phyloP scores from a whole-genome alignment of 2,329 filamentous ascomycete species.

The Fusarium globosum region DNA sequence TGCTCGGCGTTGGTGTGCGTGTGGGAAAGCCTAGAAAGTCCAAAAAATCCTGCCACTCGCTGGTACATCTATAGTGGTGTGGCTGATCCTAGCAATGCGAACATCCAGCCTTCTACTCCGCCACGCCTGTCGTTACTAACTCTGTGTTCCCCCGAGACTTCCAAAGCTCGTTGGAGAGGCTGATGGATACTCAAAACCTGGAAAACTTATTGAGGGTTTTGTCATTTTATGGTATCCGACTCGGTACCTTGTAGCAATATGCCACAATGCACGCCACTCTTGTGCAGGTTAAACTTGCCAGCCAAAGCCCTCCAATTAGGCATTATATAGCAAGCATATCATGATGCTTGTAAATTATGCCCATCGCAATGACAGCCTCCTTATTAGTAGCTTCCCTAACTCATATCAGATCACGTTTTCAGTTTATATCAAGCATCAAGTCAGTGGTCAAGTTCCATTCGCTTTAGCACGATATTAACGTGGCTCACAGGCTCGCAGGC shows the following conservation, averaged over 20 bases:
- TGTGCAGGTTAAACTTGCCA: constrained; percentile 28
- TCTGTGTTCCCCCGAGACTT: background rate
- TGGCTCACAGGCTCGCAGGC: constrained; percentile 18
- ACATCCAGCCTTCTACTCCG: constrained; percentile 30
- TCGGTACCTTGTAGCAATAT: constrained; percentile 12
- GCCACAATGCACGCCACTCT: constrained; percentile 39
- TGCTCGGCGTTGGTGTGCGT: constrained; percentile 27
- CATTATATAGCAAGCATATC: background rate
- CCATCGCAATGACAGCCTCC: constrained; percentile 9
- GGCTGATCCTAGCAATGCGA: constrained; percentile 35
- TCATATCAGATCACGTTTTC: constrained; percentile 5
- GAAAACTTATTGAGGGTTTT: constrained; percentile 11
- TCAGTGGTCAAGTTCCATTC: constrained; percentile 5
- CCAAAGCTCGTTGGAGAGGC: constrained; percentile 24
- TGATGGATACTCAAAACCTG: constrained; percentile 23
- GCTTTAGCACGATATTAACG: constrained; percentile 18
- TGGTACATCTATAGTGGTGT: constrained; percentile 27
- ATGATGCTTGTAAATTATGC: constrained; percentile 1
- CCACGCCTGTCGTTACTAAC: constrained; percentile 30
- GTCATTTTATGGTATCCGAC: background rate
- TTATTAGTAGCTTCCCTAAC: background rate
- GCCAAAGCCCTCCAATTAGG: constrained; percentile 26
- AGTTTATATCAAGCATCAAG: background rate
- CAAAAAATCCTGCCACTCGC: constrained; percentile 17
- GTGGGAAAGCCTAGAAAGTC: constrained; percentile 20